These are phyloP conservation scores for Beauveria asiatica DNA, from an alignment of 2,329 filamentous ascomycete species.

Conservation along the genomic window DNA sequence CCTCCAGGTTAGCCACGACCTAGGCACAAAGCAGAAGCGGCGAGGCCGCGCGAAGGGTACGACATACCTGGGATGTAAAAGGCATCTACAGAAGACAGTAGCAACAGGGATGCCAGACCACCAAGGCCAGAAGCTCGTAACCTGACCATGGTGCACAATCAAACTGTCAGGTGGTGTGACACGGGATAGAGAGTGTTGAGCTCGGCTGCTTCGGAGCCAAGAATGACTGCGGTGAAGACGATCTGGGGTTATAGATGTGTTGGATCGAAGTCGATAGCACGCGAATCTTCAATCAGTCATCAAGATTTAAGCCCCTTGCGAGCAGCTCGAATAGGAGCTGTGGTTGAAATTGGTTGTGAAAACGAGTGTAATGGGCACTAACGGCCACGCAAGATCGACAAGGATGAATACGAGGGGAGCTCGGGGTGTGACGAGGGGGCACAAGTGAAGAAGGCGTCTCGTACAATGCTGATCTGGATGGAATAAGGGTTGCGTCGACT, in stretches of 20 bases:
- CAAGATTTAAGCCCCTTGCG: not conserved
- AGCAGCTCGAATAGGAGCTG: not conserved
- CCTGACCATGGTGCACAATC: constrained; percentile 18
- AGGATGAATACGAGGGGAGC: not conserved
- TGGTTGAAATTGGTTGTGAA: not conserved
- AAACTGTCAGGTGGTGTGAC: constrained; percentile 8
- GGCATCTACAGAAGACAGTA: constrained; percentile 37
- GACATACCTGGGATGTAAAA: constrained; percentile 77
- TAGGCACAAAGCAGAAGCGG: not conserved
- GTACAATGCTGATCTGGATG: not conserved
- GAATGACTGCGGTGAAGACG: not conserved
- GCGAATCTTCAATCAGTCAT: not conserved
- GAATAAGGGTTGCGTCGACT: not conserved
- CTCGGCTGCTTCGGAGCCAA: not conserved
- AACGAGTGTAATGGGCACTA: constrained; percentile 13
- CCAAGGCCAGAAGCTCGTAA: constrained; percentile 29
- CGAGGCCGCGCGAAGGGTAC: not conserved
- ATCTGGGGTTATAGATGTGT: no score
- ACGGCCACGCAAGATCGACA: constrained; percentile 4
- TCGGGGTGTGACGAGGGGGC: not conserved
- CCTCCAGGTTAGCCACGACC: not conserved
- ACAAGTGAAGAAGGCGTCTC: not conserved
- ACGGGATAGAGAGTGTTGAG: not conserved
- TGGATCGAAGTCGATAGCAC: not conserved
- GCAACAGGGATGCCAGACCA: constrained; percentile 35